phyloP scores from a whole-genome alignment of 2,329 filamentous ascomycete genomes.

The Arthrinium phaeospermum region DNA sequence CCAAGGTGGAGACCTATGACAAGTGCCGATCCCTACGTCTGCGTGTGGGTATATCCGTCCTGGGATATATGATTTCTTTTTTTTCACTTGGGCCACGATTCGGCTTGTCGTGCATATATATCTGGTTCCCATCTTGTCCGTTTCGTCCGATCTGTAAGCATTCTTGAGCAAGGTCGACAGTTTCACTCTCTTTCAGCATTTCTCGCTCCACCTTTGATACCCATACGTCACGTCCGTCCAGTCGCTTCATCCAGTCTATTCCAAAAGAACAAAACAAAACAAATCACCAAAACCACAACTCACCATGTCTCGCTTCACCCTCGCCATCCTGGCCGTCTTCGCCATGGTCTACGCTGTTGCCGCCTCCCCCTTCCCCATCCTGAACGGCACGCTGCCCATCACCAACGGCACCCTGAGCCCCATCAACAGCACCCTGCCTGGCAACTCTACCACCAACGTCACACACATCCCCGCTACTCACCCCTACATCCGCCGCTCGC shows the following conservation, averaged over 20 bases:
- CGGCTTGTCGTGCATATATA: not conserved
- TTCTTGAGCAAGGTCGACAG: not conserved
- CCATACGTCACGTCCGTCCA: not conserved
- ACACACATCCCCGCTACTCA: not conserved
- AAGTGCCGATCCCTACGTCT: slow-evolving; percentile 12
- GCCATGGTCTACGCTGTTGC: slow-evolving; percentile 16
- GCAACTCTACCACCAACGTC: not conserved
- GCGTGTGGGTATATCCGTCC: slow-evolving; percentile 1
- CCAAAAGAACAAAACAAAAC: not conserved
- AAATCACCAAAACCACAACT: not conserved
- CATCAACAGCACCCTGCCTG: not conserved
- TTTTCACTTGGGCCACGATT: not conserved
- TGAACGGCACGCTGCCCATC: not conserved
- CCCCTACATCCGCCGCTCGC: not conserved
- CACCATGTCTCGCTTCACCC: slow-evolving; percentile 14
- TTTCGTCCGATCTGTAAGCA: not conserved
- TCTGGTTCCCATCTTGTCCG: not conserved
- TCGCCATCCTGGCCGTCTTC: slow-evolving; percentile 19
- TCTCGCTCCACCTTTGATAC: not conserved
- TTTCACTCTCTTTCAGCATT: not conserved
- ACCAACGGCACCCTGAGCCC: not conserved
- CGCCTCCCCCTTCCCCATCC: slow-evolving; percentile 6
- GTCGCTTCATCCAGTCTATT: not conserved
- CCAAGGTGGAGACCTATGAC: not conserved
- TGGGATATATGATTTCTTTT: not conserved